Evolutionary conservation across 2,329 filamentous ascomycete genomes (phyloP), one percentile per base, ranked within the genome.

Genomic region (Colletotrichum lini): DNA sequence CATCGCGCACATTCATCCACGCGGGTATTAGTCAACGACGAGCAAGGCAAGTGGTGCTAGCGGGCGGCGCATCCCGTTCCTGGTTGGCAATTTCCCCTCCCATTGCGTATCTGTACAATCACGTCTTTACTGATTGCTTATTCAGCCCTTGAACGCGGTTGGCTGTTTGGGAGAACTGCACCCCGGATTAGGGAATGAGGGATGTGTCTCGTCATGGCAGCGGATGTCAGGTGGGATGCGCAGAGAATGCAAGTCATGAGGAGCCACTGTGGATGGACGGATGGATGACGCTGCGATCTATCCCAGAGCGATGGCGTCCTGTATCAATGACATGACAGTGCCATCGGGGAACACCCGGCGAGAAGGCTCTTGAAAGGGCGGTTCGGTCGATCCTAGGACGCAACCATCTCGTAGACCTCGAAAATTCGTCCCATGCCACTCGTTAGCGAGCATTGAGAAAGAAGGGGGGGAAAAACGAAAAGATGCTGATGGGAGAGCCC

Each of bases 131-230:
- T 42, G 50, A 18, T 21, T 18, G 47, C 62, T 71, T 68, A 71
- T 68, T 71, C 68, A 71, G 68, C 65, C 69, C 63, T 56, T 49
- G n/a, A 12, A 58, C 63, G 42, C 44, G 42, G 49, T 54, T 54
- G 38, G 60, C 60, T 53, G 38, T 63, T 35, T 35, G 21, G n/a
- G 15, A 16, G 23, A 54, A 35, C 10, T 23, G 21, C 45, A 62
- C 38, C 60, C 44, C 53, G 35, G 53, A 52, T 38, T 7, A 45
- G 44, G n/a, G 21, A 53, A 52, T 38, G 4, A 45, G 44, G n/a
- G 21, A 53, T 65, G 53, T 50, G 38, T 57, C 61, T 57, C 40
- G 61, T 57, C 50, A 65, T 65, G 18, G 61, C n/a, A 15, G n/a
- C n/a, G 18, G 18, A 50, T 13, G 58, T 8, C 18, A 50, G 49